Evolutionary conservation across 2,329 filamentous ascomycete genomes (phyloP).

Genomic region (Falciphora oryzae): DNA sequence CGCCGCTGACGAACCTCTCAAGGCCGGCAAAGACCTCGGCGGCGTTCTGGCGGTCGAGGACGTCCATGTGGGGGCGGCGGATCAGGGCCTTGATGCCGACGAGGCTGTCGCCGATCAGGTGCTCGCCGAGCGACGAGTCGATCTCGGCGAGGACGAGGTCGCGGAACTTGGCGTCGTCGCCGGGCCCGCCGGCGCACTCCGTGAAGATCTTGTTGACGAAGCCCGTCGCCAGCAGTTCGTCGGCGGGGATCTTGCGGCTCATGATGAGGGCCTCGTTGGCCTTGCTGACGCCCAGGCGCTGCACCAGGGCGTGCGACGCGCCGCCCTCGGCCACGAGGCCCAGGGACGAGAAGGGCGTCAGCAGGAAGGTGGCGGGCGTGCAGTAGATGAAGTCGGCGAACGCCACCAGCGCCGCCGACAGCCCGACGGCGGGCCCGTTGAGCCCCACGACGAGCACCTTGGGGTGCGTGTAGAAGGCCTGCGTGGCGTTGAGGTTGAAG

Average conservation of each 20-base stretch:
- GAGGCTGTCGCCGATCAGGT: slow-evolving; percentile 75
- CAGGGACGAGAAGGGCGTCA: slow-evolving; percentile 86
- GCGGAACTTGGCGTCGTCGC: slow-evolving; percentile 64
- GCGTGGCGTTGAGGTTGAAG: slow-evolving; percentile 84
- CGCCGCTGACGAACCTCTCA: slow-evolving; percentile 70
- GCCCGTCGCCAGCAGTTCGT: slow-evolving; percentile 68
- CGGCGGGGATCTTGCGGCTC: slow-evolving; percentile 68
- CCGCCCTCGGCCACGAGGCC: slow-evolving; percentile 88
- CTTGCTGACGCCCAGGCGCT: slow-evolving; percentile 70
- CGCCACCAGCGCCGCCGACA: slow-evolving; percentile 75
- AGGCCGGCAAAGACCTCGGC: slow-evolving; percentile 53
- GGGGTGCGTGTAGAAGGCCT: slow-evolving; percentile 86
- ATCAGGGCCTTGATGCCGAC: slow-evolving; percentile 81
- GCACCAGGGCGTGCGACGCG: slow-evolving; percentile 70
- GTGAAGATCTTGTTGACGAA: slow-evolving; percentile 83
- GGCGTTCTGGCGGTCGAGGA: slow-evolving; percentile 15
- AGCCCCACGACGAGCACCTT: slow-evolving; percentile 89
- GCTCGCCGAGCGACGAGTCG: slow-evolving; percentile 70
- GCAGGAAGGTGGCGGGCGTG: slow-evolving; percentile 72
- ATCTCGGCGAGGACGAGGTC: slow-evolving; percentile 71
- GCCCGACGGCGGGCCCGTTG: slow-evolving; percentile 86
- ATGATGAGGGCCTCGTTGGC: slow-evolving; percentile 93
- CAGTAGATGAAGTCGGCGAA: slow-evolving; percentile 92
- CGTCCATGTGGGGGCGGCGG: slow-evolving; percentile 62
- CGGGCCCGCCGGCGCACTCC: slow-evolving; percentile 47